These are phyloP conservation scores for Sutorius eximius DNA, from an alignment of 1,284 basidiomycete genomes.

Conservation along the genomic window DNA sequence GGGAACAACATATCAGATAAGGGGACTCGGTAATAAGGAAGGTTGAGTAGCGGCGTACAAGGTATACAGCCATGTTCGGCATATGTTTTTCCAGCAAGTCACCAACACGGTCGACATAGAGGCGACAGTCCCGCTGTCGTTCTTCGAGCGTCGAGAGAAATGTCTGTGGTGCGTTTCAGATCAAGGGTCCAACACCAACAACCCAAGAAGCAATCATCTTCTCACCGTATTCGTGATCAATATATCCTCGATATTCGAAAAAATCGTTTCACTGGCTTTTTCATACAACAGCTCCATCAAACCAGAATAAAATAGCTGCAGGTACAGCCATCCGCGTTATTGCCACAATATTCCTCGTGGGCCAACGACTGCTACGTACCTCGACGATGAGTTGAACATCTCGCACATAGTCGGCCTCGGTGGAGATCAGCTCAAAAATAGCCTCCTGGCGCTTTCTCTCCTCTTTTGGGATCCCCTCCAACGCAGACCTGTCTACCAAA, in stretches of 20 bases:
- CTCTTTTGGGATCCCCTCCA: constrained; percentile 71
- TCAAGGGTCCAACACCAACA: not conserved
- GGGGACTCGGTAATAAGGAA: not conserved
- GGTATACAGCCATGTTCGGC: constrained; percentile 75
- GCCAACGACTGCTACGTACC: constrained; percentile 42
- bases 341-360: not conserved
- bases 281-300: constrained; percentile 73
- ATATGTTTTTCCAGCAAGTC: constrained; percentile 81
- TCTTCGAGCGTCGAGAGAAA: constrained; percentile 88
- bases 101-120: constrained; percentile 87
- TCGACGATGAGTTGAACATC: constrained; percentile 90
- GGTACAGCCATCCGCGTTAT: not conserved
- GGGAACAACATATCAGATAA: not conserved
- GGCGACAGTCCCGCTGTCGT: constrained; percentile 84
- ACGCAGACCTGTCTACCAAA: constrained; percentile 78
- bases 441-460: constrained; percentile 90
- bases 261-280: constrained; percentile 82
- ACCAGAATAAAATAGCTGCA: constrained; percentile 78
- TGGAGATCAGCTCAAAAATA: constrained; percentile 90
- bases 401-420: constrained; percentile 84
- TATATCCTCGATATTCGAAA: constrained; percentile 92
- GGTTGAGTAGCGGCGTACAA: constrained; percentile 46
- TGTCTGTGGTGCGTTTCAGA: constrained; percentile 40
- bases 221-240: constrained; percentile 81
- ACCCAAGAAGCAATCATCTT: not conserved